Percentiles rank a stretch among this genome's conserved stretches.
These are phyloP conservation scores for Chrysopogon serrulatus DNA, from an alignment of 176 grass and related monocot genomes.

Conservation along the genomic window DNA sequence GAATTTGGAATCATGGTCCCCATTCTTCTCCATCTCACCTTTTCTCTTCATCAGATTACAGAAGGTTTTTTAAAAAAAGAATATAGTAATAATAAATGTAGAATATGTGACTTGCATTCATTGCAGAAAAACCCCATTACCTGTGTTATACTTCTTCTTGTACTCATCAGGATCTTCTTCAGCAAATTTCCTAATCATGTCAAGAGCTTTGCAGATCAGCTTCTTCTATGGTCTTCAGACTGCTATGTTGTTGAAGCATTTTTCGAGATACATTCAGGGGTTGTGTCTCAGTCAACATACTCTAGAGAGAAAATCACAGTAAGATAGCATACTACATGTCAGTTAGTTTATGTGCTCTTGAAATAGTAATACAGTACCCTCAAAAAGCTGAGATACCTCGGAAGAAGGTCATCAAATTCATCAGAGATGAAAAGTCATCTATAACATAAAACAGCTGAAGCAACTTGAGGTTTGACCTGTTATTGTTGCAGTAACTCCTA, in stretches of 20 bases:
- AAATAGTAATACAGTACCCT: conserved; percentile 38
- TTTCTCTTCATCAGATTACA: conserved; percentile 57
- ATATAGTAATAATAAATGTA: not conserved
- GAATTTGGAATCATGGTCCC: conserved; percentile 81
- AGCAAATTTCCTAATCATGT: conserved; percentile 90
- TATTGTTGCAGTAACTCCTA: no score
- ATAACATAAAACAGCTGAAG: no score
- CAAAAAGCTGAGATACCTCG: conserved; percentile 91
- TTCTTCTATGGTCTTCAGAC: conserved; percentile 97
- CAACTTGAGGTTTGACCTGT: no score
- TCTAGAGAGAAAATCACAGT: conserved; percentile 35
- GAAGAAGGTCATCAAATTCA: conserved; percentile 91
- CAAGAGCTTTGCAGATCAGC: conserved; percentile 84
- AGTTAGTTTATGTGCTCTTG: not conserved
- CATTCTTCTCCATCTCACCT: conserved; percentile 71
- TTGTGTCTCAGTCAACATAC: conserved; percentile 88
- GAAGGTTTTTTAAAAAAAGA: conserved; percentile 18
- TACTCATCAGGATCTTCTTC: conserved; percentile 89
- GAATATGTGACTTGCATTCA: not conserved
- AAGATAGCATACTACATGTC: not conserved
- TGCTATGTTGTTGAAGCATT: conserved; percentile 98
- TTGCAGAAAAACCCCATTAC: conserved; percentile 21
- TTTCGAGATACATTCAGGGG: conserved; percentile 89
- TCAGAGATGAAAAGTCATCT: conserved; percentile 95
- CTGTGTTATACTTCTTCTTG: conserved; percentile 87